Evolutionary conservation across 73 alveolate species (phyloP).

Genomic region (Paramecium sexaurelia): DNA sequence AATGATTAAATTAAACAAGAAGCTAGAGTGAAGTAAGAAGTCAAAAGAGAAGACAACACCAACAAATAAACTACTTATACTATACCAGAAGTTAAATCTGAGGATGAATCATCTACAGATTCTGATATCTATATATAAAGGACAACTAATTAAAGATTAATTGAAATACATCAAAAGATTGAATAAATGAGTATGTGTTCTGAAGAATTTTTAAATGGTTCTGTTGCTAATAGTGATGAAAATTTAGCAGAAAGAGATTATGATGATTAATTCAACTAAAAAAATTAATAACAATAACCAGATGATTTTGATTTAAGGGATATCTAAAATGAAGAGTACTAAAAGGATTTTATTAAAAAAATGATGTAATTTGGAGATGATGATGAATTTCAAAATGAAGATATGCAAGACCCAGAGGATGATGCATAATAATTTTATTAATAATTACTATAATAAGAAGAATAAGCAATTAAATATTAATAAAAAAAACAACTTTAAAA

Average conservation of each 20-base stretch:
- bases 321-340: neutral
- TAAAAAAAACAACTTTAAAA: neutral
- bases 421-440: neutral
- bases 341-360: neutral
- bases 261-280: neutral
- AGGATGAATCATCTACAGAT: neutral
- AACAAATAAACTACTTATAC: neutral
- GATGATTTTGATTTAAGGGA: neutral
- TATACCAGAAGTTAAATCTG: neutral
- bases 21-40: slow-evolving; percentile 9
- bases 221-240: neutral
- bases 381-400: neutral
- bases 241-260: neutral
- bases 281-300: neutral
- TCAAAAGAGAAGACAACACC: neutral
- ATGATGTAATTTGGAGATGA: neutral
- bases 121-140: slow-evolving; percentile 12
- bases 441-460: neutral
- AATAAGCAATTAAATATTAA: neutral
- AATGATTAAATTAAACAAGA: slow-evolving; percentile 14
- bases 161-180: neutral
- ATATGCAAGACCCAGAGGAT: neutral
- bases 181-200: slow-evolving; percentile 39
- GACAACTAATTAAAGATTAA: neutral
- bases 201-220: slow-evolving; percentile 7